phyloP scores from a whole-genome alignment of 768 basidiomycete genomes.

The Pleurotus salmoneostramineus region DNA sequence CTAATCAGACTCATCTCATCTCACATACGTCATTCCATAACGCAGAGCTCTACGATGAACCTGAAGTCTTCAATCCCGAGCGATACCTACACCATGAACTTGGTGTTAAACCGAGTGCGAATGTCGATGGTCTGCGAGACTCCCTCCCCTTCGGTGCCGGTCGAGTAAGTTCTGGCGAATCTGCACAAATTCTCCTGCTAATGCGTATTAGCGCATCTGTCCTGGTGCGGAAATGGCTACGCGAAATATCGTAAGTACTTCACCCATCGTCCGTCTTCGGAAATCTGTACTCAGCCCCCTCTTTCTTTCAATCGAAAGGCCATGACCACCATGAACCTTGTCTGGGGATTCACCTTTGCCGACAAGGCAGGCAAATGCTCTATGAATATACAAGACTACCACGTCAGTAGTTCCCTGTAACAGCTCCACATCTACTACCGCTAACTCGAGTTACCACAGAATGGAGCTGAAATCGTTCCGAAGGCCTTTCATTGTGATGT shows the following conservation, averaged over 20 bases:
- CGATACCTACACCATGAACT: neutral
- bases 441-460: neutral
- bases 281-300: neutral
- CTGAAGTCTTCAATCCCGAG: neutral
- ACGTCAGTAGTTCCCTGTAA: neutral
- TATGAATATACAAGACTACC: neutral
- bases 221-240: neutral
- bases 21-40: neutral
- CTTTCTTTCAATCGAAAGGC: neutral
- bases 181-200: neutral
- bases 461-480: neutral
- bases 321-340: neutral
- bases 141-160: neutral
- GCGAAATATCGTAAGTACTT: neutral
- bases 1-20: neutral
- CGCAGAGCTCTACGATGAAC: neutral
- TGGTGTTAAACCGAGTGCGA: neutral
- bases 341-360: neutral
- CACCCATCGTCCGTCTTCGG: neutral
- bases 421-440: too few species aligned
- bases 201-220: neutral
- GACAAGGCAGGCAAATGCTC: neutral
- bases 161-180: neutral
- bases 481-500: neutral
- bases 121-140: neutral